Conservation (phyloP, 2,329 filamentous ascomycete species). For the Myotisia sp. region DNA sequence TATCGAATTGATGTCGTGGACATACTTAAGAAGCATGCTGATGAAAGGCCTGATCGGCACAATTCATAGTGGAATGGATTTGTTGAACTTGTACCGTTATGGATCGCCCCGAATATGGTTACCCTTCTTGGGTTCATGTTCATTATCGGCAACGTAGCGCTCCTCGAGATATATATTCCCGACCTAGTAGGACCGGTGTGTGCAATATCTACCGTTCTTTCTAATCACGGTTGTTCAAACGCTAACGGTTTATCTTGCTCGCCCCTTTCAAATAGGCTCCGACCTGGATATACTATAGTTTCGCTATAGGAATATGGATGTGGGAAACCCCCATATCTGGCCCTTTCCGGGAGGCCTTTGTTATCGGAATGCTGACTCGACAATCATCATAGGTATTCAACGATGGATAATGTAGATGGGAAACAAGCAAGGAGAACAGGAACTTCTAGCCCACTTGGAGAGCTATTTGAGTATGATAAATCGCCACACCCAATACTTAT, state of each 20-base stretch:
- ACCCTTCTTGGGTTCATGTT: constrained; percentile 90
- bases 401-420: constrained; percentile 97
- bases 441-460: constrained; percentile 84
- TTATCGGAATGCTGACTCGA: neutral
- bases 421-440: constrained; percentile 93
- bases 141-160: constrained; percentile 68
- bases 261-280: constrained; percentile 45
- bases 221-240: neutral
- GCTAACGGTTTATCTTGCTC: no score
- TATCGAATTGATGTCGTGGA: no score
- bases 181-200: constrained; percentile 79
- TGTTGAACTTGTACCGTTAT: constrained; percentile 81
- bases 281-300: constrained; percentile 89
- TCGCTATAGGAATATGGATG: constrained; percentile 92
- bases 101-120: constrained; percentile 96
- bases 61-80: constrained; percentile 77
- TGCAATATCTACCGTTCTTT: constrained; percentile 8
- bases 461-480: constrained; percentile 68
- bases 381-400: constrained; percentile 59
- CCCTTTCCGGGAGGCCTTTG: neutral
- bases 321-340: constrained; percentile 27
- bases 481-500: constrained; percentile 11
- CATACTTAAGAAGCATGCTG: neutral
- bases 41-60: neutral
- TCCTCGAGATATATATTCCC: constrained; percentile 67